Conservation (phyloP, 2,329 filamentous ascomycete species). For the Seiridium unicorne region DNA sequence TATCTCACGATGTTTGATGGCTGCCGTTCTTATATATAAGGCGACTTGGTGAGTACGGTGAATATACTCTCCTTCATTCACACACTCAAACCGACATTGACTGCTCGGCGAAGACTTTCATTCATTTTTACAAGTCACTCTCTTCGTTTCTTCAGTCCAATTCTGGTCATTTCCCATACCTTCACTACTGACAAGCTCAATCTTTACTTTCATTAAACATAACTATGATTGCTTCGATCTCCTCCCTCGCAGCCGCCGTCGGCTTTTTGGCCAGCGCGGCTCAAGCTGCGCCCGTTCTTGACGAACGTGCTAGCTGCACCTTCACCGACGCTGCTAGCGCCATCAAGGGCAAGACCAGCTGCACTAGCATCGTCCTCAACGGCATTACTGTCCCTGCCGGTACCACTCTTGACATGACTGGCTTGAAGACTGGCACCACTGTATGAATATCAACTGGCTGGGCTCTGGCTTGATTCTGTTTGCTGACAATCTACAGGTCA, state of each 20-base stretch:
- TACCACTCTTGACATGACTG: slow-evolving; percentile 56
- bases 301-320: slow-evolving; percentile 38
- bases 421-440: slow-evolving; percentile 47
- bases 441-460: slow-evolving; percentile 21
- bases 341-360: slow-evolving; percentile 46
- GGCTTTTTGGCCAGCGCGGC: neutral
- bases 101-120: neutral
- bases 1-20: neutral
- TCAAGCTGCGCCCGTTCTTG: neutral
- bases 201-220: neutral
- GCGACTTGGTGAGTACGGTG: neutral
- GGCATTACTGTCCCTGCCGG: slow-evolving; percentile 56
- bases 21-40: neutral
- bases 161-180: neutral
- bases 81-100: neutral
- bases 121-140: neutral
- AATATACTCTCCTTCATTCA: neutral
- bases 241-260: neutral
- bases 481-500: neutral
- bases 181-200: neutral
- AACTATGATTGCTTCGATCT: neutral
- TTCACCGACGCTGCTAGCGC: slow-evolving; percentile 51
- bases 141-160: neutral
- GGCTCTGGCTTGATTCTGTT: too few relatives aligned
- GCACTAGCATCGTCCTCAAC: slow-evolving; percentile 52